phyloP scores from a whole-genome alignment of 2,329 filamentous ascomycete genomes.

The Fusarium abutilonis region DNA sequence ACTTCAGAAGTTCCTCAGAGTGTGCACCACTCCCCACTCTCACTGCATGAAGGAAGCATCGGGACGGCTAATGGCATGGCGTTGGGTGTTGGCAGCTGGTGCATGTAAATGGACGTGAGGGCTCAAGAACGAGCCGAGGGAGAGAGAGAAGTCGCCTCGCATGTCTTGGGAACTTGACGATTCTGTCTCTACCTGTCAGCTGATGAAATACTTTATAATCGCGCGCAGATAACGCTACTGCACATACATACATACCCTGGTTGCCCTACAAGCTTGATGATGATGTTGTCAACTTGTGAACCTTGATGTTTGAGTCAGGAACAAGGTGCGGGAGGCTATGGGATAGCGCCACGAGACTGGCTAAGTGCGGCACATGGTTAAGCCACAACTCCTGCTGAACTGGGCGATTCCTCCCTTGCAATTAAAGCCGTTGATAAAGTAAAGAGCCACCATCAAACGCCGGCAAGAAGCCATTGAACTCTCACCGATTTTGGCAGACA shows the following conservation, averaged over 20 bases:
- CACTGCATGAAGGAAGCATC: constrained; percentile 23
- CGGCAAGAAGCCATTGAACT: constrained; percentile 12
- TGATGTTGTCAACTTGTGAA: constrained; percentile 11
- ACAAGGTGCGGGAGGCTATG: constrained; percentile 30
- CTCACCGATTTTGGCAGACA: constrained; percentile 31
- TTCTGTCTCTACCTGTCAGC: not conserved
- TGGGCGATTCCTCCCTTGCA: constrained; percentile 1
- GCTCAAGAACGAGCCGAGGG: constrained; percentile 2
- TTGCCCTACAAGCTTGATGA: not conserved
- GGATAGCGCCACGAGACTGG: constrained; percentile 4
- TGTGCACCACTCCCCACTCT: constrained; percentile 27
- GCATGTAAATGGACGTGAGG: constrained; percentile 14
- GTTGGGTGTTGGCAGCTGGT: constrained; percentile 16
- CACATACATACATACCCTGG: too few species aligned
- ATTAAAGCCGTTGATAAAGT: constrained; percentile 30
- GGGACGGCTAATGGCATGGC: constrained; percentile 37
- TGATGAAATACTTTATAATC: not conserved
- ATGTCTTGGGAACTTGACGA: too few species aligned
- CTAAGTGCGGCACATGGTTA: constrained; percentile 27
- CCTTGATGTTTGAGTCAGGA: constrained; percentile 35
- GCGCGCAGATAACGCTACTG: not conserved
- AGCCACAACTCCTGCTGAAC: constrained; percentile 23
- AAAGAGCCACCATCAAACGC: constrained; percentile 27
- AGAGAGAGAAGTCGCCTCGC: not conserved
- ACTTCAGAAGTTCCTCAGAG: constrained; percentile 41